Conservation (phyloP, 257 asterid genomes). For the Capsicum baccatum region DNA sequence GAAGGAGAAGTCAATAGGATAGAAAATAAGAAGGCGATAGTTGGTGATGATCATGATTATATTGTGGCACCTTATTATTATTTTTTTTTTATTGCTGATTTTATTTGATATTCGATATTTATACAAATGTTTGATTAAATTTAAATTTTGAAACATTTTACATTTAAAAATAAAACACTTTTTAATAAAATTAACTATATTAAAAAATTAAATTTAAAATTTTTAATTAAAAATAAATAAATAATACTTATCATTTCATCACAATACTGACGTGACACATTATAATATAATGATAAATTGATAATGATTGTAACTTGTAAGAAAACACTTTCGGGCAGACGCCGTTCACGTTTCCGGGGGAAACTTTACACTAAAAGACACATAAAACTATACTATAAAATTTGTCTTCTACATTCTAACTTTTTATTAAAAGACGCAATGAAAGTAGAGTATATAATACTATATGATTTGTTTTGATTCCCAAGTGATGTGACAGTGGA, state of each 20-base stretch:
- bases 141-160: too few relatives aligned
- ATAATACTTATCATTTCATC: too few relatives aligned
- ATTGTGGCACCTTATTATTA: not conserved
- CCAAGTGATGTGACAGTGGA: not conserved
- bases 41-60: not conserved
- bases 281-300: not conserved
- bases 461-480: not conserved
- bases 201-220: too few relatives aligned
- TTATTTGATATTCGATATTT: too few relatives aligned
- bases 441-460: not conserved
- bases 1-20: not conserved
- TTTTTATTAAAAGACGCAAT: conserved; percentile 2
- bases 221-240: too few relatives aligned
- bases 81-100: too few relatives aligned
- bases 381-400: not conserved
- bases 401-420: not conserved
- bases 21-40: not conserved
- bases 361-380: not conserved
- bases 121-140: too few relatives aligned
- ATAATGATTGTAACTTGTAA: not conserved
- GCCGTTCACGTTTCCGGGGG: conserved; percentile 23
- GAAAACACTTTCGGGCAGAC: not conserved
- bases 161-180: too few relatives aligned
- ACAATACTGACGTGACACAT: not conserved
- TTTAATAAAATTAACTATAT: too few relatives aligned